phyloP scores from a whole-genome alignment of 805 yeast species.

The Metschnikowia hibisci region DNA sequence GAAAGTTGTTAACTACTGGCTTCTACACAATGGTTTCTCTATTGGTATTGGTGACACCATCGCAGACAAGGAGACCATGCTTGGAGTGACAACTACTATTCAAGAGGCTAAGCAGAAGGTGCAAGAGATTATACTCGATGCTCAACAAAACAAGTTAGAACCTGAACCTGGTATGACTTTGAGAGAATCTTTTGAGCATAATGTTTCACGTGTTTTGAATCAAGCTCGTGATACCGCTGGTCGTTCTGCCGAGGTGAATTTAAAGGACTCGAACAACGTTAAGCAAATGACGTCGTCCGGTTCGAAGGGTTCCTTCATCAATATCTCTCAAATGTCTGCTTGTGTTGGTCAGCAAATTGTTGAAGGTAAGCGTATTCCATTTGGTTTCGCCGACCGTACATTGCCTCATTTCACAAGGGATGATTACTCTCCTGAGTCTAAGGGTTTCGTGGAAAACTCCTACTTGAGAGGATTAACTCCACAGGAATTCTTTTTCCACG shows the following conservation, averaged over 20 bases:
- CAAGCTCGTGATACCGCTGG: slow-evolving; percentile 99
- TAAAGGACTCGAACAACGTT: slow-evolving; percentile 91
- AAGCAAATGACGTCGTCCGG: slow-evolving; percentile 99
- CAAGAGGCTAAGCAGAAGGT: slow-evolving; percentile 91
- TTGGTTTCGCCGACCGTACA: slow-evolving; percentile 94
- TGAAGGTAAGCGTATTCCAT: slow-evolving; percentile 98
- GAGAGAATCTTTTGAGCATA: slow-evolving; percentile 97
- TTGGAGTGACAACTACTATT: slow-evolving; percentile 87
- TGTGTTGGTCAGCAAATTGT: slow-evolving; percentile 99
- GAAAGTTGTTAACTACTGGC: slow-evolving; percentile 94
- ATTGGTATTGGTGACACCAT: slow-evolving; percentile 99
- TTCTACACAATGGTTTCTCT: slow-evolving; percentile 93
- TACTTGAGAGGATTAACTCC: slow-evolving; percentile 93
- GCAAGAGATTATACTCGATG: slow-evolving; percentile 87
- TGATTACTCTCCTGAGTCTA: slow-evolving; percentile 97
- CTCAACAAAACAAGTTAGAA: slow-evolving; percentile 80
- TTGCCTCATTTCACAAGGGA: slow-evolving; percentile 98
- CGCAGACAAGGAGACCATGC: slow-evolving; percentile 97
- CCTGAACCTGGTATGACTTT: slow-evolving; percentile 99
- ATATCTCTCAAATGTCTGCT: slow-evolving; percentile 98
- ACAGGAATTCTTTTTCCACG: slow-evolving; percentile 96
- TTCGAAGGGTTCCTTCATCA: slow-evolving; percentile 97
- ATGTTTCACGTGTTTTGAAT: slow-evolving; percentile 89
- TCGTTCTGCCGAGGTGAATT: slow-evolving; percentile 94
- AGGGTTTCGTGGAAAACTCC: slow-evolving; percentile 95